phyloP scores from a whole-genome alignment of 495 filamentous ascomycete genomes.

The Penicillium steckii region DNA sequence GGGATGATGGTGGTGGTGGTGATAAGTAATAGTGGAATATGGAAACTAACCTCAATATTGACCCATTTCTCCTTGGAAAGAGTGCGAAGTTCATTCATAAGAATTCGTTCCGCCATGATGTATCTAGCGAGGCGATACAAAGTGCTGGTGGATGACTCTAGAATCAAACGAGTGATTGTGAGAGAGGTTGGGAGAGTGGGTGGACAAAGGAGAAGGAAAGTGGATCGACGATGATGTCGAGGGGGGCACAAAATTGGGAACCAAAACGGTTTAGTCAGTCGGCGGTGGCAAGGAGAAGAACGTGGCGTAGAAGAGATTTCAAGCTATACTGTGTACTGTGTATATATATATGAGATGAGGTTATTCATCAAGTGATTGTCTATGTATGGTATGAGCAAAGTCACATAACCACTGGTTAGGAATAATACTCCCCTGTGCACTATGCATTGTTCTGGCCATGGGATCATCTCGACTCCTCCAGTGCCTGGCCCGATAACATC shows the following conservation, averaged over 20 bases:
- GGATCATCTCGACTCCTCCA: background rate
- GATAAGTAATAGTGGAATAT: too few relatives aligned
- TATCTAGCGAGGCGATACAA: background rate
- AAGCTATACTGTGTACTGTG: background rate
- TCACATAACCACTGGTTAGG: too few relatives aligned
- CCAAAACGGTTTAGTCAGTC: slow-evolving; percentile 1
- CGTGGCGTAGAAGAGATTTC: background rate
- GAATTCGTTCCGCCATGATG: slow-evolving; percentile 69
- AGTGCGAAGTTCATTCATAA: slow-evolving; percentile 86
- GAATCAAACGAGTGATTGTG: background rate
- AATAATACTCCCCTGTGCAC: too few relatives aligned
- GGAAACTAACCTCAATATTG: slow-evolving; percentile 69
- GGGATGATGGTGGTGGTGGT: background rate
- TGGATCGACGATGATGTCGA: slow-evolving; percentile 13
- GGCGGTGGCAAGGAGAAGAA: background rate
- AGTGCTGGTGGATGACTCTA: background rate
- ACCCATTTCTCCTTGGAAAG: slow-evolving; percentile 90
- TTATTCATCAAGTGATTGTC: background rate
- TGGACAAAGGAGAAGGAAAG: background rate
- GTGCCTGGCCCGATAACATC: background rate
- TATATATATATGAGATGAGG: too few relatives aligned
- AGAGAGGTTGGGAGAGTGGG: background rate
- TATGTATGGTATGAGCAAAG: too few relatives aligned
- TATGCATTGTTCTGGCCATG: too few relatives aligned
- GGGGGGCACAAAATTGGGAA: slow-evolving; percentile 3